Conservation (phyloP, 257 asterid genomes). For the Solanum chaucha region DNA sequence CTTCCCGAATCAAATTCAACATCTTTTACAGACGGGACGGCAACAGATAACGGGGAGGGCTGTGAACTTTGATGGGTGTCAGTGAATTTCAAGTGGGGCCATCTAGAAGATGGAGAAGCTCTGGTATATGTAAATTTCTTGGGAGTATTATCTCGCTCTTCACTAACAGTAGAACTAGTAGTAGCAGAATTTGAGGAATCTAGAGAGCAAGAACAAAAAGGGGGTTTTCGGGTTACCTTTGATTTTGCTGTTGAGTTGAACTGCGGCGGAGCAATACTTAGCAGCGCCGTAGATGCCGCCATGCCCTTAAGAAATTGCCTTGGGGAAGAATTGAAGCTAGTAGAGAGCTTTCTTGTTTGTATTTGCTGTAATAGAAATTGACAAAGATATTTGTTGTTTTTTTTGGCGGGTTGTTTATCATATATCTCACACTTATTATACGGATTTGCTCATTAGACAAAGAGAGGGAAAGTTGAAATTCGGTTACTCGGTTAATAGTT, state of each 20-base stretch:
- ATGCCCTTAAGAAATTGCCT: conserved; percentile 5
- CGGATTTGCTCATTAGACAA: not conserved
- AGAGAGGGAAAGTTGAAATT: not conserved
- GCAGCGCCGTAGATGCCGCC: conserved; percentile 41
- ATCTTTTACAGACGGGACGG: conserved; percentile 2
- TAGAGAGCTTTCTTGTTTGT: not conserved
- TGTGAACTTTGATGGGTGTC: conserved; percentile 22
- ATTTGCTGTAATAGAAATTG: not conserved
- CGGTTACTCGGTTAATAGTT: not conserved
- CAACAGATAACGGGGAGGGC: conserved; percentile 5
- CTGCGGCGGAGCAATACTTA: conserved; percentile 38
- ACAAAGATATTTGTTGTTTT: not conserved
- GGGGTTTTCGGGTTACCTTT: conserved; percentile 17
- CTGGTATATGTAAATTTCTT: conserved; percentile 67
- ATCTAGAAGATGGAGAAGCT: conserved; percentile 85
- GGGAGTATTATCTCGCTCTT: conserved; percentile 26
- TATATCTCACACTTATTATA: not conserved
- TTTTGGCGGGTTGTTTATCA: not conserved
- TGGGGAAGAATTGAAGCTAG: not conserved
- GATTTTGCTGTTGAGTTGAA: conserved; percentile 26
- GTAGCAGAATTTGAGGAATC: conserved; percentile 38
- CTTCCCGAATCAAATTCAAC: conserved; percentile 1
- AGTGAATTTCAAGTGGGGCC: conserved; percentile 75
- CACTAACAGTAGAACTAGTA: conserved; percentile 12
- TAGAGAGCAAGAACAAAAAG: conserved; percentile 26